These are phyloP conservation scores for Blastomyces gilchristii DNA, from an alignment of 2,329 filamentous ascomycete genomes.

Conservation along the genomic window DNA sequence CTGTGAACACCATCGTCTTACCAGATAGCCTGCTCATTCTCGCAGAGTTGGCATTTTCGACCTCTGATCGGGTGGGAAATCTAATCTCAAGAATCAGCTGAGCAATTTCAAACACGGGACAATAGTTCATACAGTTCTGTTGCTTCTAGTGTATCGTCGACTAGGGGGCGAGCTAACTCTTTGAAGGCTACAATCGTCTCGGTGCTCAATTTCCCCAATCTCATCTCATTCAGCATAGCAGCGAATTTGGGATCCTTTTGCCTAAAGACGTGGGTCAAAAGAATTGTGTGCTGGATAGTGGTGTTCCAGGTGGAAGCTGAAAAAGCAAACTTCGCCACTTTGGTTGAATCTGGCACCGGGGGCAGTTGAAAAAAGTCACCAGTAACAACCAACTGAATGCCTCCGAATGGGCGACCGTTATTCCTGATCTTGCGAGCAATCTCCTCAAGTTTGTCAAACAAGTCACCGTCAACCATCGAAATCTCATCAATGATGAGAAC, in stretches of 20 bases:
- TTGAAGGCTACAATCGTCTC: slow-evolving; percentile 68
- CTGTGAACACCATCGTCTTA: slow-evolving; percentile 56
- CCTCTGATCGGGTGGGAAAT: slow-evolving; percentile 82
- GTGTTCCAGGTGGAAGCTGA: slow-evolving; percentile 86
- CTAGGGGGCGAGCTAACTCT: slow-evolving; percentile 58
- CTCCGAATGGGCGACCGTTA: slow-evolving; percentile 86
- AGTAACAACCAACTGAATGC: slow-evolving; percentile 90
- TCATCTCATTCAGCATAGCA: slow-evolving; percentile 95
- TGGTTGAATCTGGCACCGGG: slow-evolving; percentile 71
- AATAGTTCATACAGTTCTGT: slow-evolving; percentile 60
- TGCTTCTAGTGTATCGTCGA: slow-evolving; percentile 64
- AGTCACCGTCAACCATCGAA: slow-evolving; percentile 94
- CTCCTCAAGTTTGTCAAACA: slow-evolving; percentile 91
- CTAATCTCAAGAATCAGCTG: slow-evolving; percentile 26
- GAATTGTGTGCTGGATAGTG: slow-evolving; percentile 89
- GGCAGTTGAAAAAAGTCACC: slow-evolving; percentile 97
- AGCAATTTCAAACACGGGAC: not conserved
- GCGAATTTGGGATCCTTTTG: slow-evolving; percentile 88
- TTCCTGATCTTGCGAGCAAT: slow-evolving; percentile 79
- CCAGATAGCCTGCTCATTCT: slow-evolving; percentile 65
- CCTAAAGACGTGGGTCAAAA: slow-evolving; percentile 89
- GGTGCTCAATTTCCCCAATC: slow-evolving; percentile 69
- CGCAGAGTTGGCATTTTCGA: slow-evolving; percentile 71
- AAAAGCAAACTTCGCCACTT: slow-evolving; percentile 79
- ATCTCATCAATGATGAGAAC: slow-evolving; percentile 88